Conservation (phyloP, 257 asterid genomes). For the Solanum commersonii region DNA sequence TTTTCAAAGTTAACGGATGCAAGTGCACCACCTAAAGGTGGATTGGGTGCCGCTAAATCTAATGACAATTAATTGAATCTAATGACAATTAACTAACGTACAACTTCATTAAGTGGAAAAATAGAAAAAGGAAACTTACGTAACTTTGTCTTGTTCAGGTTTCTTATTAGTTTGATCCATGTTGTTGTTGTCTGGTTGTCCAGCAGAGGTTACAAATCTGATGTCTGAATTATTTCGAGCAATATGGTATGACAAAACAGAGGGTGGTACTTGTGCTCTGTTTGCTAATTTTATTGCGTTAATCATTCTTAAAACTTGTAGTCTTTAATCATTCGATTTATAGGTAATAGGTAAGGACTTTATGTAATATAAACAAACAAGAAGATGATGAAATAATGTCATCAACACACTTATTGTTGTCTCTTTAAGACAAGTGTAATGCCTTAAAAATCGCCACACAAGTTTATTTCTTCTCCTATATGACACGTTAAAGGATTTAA, state of each 20-base stretch:
- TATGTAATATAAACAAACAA: background rate
- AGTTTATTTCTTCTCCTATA: background rate
- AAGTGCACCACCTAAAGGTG: too few relatives aligned
- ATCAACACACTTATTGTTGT: background rate
- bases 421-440: background rate
- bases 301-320: background rate
- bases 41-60: too few relatives aligned
- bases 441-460: background rate
- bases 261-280: background rate
- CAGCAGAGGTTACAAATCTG: background rate
- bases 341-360: background rate
- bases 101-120: background rate
- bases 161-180: background rate
- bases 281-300: background rate
- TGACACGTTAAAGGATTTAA: background rate
- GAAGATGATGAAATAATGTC: background rate
- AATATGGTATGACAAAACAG: background rate
- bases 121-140: background rate
- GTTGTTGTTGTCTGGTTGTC: background rate
- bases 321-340: background rate
- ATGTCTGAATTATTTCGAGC: background rate
- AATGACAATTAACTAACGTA: too few relatives aligned
- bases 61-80: too few relatives aligned
- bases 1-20: too few relatives aligned
- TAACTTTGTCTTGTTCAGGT: background rate